These are phyloP conservation scores for Coelastrella sp. DNA, from an alignment of 139 green algal species.

Conservation along the genomic window DNA sequence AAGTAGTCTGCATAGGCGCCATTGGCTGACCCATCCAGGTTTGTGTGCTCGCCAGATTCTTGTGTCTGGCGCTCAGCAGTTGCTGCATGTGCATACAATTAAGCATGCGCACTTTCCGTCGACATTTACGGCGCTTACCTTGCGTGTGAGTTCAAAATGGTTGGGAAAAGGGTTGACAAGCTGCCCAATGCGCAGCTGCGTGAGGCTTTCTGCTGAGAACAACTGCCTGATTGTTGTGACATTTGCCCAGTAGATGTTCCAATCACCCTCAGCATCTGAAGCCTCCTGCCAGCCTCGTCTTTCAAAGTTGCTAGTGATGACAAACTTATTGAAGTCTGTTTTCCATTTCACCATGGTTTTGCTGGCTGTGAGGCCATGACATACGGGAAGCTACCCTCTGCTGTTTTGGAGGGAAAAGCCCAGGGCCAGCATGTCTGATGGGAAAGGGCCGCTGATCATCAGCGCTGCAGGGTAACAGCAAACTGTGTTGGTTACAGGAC, in stretches of 20 bases:
- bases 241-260: constrained; percentile 85
- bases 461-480: no score
- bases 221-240: constrained; percentile 70
- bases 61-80: background rate
- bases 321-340: constrained; percentile 79
- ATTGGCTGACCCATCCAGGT: no score
- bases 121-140: constrained; percentile 55
- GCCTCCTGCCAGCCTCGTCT: constrained; percentile 65
- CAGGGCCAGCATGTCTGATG: no score
- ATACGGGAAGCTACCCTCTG: background rate
- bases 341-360: constrained; percentile 60
- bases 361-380: background rate
- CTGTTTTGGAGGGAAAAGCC: background rate
- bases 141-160: constrained; percentile 88
- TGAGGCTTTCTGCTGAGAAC: constrained; percentile 59
- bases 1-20: no score
- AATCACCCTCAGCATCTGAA: constrained; percentile 58
- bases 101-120: no score
- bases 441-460: no score
- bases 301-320: constrained; percentile 75
- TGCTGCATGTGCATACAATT: background rate
- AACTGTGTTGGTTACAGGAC: no score
- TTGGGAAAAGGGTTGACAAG: constrained; percentile 90
- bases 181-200: constrained; percentile 70
- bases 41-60: no score